A percentile compares a stretch with the other conserved stretches of the same genome.
Conservation (phyloP, 169 alveolate species). For the Cystoisospora suis region DNA sequence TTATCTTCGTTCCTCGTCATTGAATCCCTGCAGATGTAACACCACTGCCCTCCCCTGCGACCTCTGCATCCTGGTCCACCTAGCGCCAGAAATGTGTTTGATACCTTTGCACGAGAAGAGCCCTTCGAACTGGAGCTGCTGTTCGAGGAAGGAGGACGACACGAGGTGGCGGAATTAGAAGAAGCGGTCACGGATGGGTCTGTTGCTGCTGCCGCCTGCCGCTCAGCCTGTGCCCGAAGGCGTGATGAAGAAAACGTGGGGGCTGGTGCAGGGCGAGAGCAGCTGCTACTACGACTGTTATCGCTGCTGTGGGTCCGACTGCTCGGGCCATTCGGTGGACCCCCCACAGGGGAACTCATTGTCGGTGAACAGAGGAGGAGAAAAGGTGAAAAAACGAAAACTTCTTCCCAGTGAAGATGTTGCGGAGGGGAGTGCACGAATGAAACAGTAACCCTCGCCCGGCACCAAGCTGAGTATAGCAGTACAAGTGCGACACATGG, state of each 20-base stretch:
- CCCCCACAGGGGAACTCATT: too few species aligned
- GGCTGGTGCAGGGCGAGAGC: not conserved
- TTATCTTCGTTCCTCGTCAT: constrained; percentile 28
- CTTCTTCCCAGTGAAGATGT: too few species aligned
- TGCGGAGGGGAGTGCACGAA: too few species aligned
- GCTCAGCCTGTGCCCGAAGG: constrained; percentile 32
- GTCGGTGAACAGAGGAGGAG: too few species aligned
- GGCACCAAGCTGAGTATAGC: too few species aligned
- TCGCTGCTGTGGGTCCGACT: constrained; percentile 21
- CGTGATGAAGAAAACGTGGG: constrained; percentile 11
- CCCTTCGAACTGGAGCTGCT: constrained; percentile 22
- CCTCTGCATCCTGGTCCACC: constrained; percentile 13
- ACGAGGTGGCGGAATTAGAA: not conserved
- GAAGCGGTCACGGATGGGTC: not conserved
- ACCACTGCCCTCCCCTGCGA: constrained; percentile 50
- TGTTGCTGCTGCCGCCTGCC: constrained; percentile 45
- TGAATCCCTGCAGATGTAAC: constrained; percentile 47
- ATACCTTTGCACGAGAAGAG: not conserved
- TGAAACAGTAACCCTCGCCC: too few species aligned
- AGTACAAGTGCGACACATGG: too few species aligned
- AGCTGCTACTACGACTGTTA: constrained; percentile 18
- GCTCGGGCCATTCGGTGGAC: not conserved
- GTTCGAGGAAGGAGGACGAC: not conserved
- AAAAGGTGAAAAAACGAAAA: too few species aligned
- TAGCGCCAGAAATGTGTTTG: not conserved